Percentiles rank a stretch among this genome's conserved stretches.
Conservation (phyloP, 139 green algal species). For the Asterochloris erici region DNA sequence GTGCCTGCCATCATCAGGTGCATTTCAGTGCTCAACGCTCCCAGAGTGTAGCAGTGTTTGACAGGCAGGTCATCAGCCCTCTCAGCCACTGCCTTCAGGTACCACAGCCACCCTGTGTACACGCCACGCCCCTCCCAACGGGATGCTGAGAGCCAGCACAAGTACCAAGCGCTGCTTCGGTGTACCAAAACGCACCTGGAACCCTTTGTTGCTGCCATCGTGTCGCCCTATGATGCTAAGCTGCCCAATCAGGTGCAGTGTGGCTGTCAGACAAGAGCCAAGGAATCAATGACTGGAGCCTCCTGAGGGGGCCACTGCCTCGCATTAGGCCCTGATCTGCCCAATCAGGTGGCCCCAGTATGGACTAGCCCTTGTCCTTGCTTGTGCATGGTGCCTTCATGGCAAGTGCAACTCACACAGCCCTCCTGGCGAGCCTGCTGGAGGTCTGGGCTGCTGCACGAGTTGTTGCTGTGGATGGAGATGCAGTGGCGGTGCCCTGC, state of each 20-base stretch:
- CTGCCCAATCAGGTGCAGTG: conserved; percentile 42
- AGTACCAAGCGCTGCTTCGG: conserved; percentile 77
- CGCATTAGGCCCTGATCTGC: background rate
- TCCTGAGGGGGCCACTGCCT: background rate
- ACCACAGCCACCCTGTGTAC: conserved; percentile 85
- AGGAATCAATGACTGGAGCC: background rate
- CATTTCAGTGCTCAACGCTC: no score
- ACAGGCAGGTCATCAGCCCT: background rate
- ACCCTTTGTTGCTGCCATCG: conserved; percentile 79
- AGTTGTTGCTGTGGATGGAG: no score
- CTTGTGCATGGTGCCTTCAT: background rate
- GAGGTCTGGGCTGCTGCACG: no score
- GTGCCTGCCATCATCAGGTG: no score
- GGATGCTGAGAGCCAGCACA: conserved; percentile 87
- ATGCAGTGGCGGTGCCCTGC: no score
- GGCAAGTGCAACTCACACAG: background rate
- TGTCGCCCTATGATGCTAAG: conserved; percentile 71
- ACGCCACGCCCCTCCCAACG: conserved; percentile 61
- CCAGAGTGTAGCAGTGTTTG: no score
- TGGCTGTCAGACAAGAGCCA: no score
- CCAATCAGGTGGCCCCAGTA: background rate
- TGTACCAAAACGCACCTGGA: conserved; percentile 46
- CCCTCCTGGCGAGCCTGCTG: conserved; percentile 19
- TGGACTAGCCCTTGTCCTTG: background rate
- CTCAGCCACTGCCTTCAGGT: conserved; percentile 32